Evolutionary conservation across 2,329 filamentous ascomycete genomes (phyloP).

Genomic region (Chaetomiaceae sp.): DNA sequence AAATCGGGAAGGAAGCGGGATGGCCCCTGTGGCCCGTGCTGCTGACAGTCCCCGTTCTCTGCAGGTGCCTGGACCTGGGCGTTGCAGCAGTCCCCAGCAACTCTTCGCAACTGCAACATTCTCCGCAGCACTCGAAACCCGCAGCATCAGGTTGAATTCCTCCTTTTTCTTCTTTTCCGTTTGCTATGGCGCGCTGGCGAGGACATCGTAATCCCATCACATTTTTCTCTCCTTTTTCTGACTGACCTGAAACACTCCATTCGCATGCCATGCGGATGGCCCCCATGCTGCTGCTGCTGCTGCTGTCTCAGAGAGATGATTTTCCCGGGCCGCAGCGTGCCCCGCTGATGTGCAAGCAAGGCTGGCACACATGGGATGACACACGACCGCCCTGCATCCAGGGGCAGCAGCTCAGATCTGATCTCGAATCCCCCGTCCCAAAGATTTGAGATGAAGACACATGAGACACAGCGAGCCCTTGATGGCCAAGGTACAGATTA

Average conservation of each 20-base stretch:
- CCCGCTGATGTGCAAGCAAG: neutral
- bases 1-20: too few species aligned
- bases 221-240: too few species aligned
- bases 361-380: conserved; percentile 1
- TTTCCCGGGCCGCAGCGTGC: neutral
- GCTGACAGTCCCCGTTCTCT: conserved; percentile 16
- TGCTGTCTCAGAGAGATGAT: conserved; percentile 17
- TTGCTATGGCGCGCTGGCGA: too few species aligned
- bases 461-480: too few species aligned
- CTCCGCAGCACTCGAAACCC: neutral
- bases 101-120: neutral
- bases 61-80: conserved; percentile 2
- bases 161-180: too few species aligned
- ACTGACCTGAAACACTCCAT: too few species aligned
- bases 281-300: too few species aligned
- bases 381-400: neutral
- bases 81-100: conserved; percentile 1
- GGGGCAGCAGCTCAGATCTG: neutral
- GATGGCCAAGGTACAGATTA: neutral
- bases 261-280: conserved; percentile 5
- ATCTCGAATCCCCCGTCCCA: too few species aligned
- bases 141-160: too few species aligned
- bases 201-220: too few species aligned
- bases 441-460: too few species aligned
- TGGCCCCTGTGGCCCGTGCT: conserved; percentile 17